These are phyloP conservation scores for Aspergillus novofumigatus DNA, from an alignment of 2,329 filamentous ascomycete species.

Conservation along the genomic window DNA sequence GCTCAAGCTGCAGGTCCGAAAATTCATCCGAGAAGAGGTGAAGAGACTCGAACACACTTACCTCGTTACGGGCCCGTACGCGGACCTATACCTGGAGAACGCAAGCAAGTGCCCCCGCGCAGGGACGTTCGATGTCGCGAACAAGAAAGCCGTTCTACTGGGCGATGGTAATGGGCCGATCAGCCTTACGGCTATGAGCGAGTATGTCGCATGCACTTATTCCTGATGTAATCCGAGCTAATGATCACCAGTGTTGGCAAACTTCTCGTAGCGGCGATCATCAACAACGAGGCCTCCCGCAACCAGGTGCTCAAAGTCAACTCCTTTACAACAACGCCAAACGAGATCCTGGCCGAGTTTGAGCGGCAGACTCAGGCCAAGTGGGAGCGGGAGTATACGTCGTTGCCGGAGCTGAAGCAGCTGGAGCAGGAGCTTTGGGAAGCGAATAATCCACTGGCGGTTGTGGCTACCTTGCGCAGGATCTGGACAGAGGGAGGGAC, in stretches of 20 bases:
- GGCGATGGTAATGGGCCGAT: constrained; percentile 59
- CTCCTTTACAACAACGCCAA: constrained; percentile 64
- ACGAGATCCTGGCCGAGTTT: constrained; percentile 62
- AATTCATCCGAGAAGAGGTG: constrained; percentile 51
- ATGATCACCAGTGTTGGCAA: constrained; percentile 56
- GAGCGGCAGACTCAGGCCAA: constrained; percentile 59
- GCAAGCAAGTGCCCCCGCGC: constrained; percentile 35
- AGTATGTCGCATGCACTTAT: constrained; percentile 48
- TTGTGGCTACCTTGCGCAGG: constrained; percentile 57
- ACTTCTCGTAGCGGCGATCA: constrained; percentile 59
- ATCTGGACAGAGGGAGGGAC: constrained; percentile 73
- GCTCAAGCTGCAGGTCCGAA: constrained; percentile 64
- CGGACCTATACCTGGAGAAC: constrained; percentile 56
- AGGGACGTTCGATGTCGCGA: constrained; percentile 58
- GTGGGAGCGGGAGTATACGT: constrained; percentile 53
- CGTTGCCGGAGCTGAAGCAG: constrained; percentile 51
- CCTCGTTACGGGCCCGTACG: constrained; percentile 66
- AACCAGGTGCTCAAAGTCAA: constrained; percentile 63
- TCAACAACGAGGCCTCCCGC: constrained; percentile 50
- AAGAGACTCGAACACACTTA: constrained; percentile 59
- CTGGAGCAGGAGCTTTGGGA: constrained; percentile 60
- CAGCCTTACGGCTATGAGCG: constrained; percentile 66
- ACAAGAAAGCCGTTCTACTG: constrained; percentile 57
- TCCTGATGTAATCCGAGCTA: background rate
- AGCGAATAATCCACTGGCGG: constrained; percentile 49